phyloP scores from a whole-genome alignment of 768 basidiomycete genomes.

The Leccinellum albellum region DNA sequence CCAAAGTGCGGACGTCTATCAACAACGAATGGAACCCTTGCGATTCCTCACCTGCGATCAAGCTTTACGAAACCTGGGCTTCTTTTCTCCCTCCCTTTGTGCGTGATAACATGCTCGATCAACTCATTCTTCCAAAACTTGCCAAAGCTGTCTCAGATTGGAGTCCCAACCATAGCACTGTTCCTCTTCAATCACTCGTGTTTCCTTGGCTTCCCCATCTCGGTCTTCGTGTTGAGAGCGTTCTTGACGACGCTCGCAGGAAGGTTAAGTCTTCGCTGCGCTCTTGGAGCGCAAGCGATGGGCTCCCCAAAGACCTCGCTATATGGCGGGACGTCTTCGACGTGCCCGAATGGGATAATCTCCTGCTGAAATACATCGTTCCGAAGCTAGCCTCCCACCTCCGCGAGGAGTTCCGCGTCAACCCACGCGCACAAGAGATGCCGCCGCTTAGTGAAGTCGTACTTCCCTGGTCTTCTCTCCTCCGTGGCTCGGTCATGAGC shows the following conservation, averaged over 20 bases:
- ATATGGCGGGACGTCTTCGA: constrained; percentile 88
- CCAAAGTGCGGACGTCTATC: constrained; percentile 86
- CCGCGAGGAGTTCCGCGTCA: constrained; percentile 83
- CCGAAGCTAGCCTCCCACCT: constrained; percentile 84
- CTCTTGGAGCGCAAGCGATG: constrained; percentile 68
- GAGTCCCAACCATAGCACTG: constrained; percentile 57
- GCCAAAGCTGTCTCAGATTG: constrained; percentile 80
- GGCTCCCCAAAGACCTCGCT: constrained; percentile 67
- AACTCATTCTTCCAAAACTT: constrained; percentile 92
- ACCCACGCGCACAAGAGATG: constrained; percentile 90
- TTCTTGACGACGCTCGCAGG: constrained; percentile 84
- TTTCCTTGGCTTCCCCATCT: constrained; percentile 96
- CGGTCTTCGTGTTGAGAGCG: constrained; percentile 74
- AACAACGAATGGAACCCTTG: constrained; percentile 93
- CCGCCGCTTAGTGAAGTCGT: constrained; percentile 65
- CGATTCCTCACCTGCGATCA: constrained; percentile 69
- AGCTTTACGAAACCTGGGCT: constrained; percentile 85
- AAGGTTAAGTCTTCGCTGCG: constrained; percentile 80
- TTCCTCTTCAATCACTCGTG: constrained; percentile 72
- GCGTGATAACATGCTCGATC: constrained; percentile 91
- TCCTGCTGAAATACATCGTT: constrained; percentile 86
- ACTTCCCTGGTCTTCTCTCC: constrained; percentile 69
- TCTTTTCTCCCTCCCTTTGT: constrained; percentile 87
- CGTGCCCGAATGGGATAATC: constrained; percentile 80
- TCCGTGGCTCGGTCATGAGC: constrained; percentile 73